These are phyloP conservation scores for Lecanicillium sp. DNA, from an alignment of 2,329 filamentous ascomycete species.

Conservation along the genomic window DNA sequence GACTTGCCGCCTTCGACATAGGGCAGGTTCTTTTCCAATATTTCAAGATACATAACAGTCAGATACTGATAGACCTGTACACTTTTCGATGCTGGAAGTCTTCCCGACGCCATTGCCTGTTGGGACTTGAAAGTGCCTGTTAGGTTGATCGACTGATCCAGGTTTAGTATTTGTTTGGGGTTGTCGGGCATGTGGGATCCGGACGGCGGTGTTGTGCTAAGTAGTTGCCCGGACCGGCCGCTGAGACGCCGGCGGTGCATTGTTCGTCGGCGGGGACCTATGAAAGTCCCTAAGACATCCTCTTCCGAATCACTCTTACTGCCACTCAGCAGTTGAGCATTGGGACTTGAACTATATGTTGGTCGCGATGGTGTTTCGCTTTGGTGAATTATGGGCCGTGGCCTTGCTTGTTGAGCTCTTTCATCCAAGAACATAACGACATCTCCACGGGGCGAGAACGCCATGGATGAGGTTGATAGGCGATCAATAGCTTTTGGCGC, in stretches of 20 bases:
- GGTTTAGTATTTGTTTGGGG: slow-evolving; percentile 35
- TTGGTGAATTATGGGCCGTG: slow-evolving; percentile 32
- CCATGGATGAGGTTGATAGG: slow-evolving; percentile 51
- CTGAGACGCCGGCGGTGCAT: slow-evolving; percentile 35
- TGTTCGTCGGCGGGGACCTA: slow-evolving; percentile 37
- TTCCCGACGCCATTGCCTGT: slow-evolving; percentile 56
- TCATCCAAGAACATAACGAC: slow-evolving; percentile 56
- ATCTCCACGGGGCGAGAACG: slow-evolving; percentile 53
- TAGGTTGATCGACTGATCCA: slow-evolving; percentile 51
- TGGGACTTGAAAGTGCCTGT: slow-evolving; percentile 51
- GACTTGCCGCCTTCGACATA: slow-evolving; percentile 24
- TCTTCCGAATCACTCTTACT: slow-evolving; percentile 60
- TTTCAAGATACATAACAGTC: slow-evolving; percentile 47
- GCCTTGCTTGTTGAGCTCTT: slow-evolving; percentile 34
- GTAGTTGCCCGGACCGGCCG: slow-evolving; percentile 30
- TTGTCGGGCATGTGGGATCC: slow-evolving; percentile 22
- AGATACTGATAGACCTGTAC: slow-evolving; percentile 48
- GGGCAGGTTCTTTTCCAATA: slow-evolving; percentile 42
- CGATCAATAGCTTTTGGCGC: slow-evolving; percentile 56
- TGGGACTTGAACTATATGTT: slow-evolving; percentile 41
- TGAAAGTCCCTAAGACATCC: slow-evolving; percentile 53
- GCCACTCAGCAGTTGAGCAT: slow-evolving; percentile 42
- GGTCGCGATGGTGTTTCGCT: slow-evolving; percentile 27
- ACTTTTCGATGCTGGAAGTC: slow-evolving; percentile 43
- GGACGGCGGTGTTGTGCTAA: slow-evolving; percentile 50